Evolutionary conservation across 106 monocot species (phyloP), one percentile per base, ranked within the genome.

Genomic region (Gastrodia elata): DNA sequence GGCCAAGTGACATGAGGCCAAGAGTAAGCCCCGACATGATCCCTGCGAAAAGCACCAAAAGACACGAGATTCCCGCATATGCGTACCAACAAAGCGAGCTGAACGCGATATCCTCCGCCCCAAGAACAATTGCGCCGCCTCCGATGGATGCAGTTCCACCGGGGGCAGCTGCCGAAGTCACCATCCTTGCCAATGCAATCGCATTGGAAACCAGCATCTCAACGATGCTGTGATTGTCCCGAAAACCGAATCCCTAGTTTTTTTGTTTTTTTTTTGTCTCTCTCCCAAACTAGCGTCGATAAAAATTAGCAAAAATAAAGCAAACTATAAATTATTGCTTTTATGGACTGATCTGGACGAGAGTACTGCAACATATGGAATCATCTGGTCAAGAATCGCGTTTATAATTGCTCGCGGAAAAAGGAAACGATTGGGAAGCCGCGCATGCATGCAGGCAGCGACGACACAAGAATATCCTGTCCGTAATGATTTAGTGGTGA

Each of bases 21-120:
- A 98, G 85, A 5, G 97, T 98, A 39, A 98, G 84, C 22, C 97
- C 97, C 27, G 97, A 98, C 97, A 98, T 98, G 73, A 98, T 88
- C 39, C 97, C 97, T 0, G 97, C 97, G 74, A 98, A 98, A 28
- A 98, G 84, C 64, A 98, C 97, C 34, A 98, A 84, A 1, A 98
- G 8, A 80, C 90, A 93, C 14, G 93, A 98, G 14, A 88, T 79
- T 35, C 97, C 97, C 18, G 91, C 93, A 75, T 91, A 78, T n/a
- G 76, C 25, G 39, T 33, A 88, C 90, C 90, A 98, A 82, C 73
- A 79, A 14, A 78, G 11, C 52, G 94, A 79, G 16, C 88, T 87
- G 43, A 93, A 87, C 30, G 77, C 39, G 32, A 85, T 92, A 59
- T 91, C 85, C 77, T 85, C 87, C 44, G 55, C 77, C 49, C 18